phyloP scores from a whole-genome alignment of 2,329 filamentous ascomycete genomes.

The Fusarium burgessii region DNA sequence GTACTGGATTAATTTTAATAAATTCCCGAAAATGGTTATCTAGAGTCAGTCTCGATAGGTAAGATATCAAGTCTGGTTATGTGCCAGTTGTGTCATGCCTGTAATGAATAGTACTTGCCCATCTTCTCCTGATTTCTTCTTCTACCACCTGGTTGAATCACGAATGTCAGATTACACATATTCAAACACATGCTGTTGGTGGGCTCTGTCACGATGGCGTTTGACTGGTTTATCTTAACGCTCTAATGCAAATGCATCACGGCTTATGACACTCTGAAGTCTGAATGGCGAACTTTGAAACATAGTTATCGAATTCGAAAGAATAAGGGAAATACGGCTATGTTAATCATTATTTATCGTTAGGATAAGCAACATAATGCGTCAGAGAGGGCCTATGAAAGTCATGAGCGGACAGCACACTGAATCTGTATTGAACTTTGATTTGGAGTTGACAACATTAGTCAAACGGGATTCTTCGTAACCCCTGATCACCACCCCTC shows the following conservation, averaged over 20 bases:
- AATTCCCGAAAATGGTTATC: too few species aligned
- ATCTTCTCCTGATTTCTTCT: not conserved
- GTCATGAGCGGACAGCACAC: not conserved
- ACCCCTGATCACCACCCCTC: constrained; percentile 66
- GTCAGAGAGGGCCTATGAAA: not conserved
- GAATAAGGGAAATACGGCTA: not conserved
- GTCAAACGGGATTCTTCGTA: constrained; percentile 86
- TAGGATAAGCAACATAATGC: not conserved
- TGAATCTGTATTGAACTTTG: not conserved
- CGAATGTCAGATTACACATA: not conserved
- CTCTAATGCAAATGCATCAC: too few species aligned
- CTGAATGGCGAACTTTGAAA: not conserved
- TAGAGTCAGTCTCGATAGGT: too few species aligned
- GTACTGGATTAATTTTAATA: too few species aligned
- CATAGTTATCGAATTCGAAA: too few species aligned
- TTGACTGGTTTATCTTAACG: too few species aligned
- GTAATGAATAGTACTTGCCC: too few species aligned
- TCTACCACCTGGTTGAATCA: not conserved
- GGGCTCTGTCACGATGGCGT: not conserved
- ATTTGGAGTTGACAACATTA: constrained; percentile 55
- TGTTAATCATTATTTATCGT: constrained; percentile 8
- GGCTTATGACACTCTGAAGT: too few species aligned
- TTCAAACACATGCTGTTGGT: not conserved
- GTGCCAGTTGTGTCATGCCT: too few species aligned
- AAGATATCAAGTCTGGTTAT: too few species aligned